Conservation (phyloP, 2,329 filamentous ascomycete genomes). For the Colletotrichum horii region DNA sequence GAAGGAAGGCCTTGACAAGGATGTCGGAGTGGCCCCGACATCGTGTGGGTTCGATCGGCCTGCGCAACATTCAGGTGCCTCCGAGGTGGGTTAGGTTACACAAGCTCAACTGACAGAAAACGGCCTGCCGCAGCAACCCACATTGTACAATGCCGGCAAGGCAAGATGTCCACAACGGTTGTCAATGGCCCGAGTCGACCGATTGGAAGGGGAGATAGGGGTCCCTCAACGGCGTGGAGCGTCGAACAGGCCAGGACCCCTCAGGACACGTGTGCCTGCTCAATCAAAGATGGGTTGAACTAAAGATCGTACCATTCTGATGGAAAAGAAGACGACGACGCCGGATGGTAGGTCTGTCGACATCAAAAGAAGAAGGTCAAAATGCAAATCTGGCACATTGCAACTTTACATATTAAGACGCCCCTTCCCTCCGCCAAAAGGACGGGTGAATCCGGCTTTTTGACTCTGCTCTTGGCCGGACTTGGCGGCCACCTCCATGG, state of each 20-base stretch:
- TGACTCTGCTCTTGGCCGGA: neutral
- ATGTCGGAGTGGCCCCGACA: neutral
- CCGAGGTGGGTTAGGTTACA: neutral
- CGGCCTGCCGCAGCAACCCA: neutral
- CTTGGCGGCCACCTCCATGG: neutral
- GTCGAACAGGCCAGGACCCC: neutral
- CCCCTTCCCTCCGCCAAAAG: neutral
- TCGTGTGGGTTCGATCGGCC: neutral
- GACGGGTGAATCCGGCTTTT: neutral
- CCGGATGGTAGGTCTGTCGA: neutral
- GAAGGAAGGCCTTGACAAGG: neutral
- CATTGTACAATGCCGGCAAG: neutral
- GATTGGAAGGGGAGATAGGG: neutral
- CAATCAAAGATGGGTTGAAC: neutral
- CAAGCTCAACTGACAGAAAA: neutral
- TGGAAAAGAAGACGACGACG: neutral
- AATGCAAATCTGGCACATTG: too few relatives aligned
- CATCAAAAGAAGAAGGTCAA: neutral
- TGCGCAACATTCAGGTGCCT: neutral
- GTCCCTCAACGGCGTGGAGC: neutral
- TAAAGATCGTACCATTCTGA: neutral
- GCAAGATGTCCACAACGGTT: neutral
- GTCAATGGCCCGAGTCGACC: neutral
- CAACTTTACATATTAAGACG: neutral
- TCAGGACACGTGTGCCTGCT: neutral